phyloP scores from a whole-genome alignment of 176 grass and related monocot genomes.

The Pontederia paniculata region DNA sequence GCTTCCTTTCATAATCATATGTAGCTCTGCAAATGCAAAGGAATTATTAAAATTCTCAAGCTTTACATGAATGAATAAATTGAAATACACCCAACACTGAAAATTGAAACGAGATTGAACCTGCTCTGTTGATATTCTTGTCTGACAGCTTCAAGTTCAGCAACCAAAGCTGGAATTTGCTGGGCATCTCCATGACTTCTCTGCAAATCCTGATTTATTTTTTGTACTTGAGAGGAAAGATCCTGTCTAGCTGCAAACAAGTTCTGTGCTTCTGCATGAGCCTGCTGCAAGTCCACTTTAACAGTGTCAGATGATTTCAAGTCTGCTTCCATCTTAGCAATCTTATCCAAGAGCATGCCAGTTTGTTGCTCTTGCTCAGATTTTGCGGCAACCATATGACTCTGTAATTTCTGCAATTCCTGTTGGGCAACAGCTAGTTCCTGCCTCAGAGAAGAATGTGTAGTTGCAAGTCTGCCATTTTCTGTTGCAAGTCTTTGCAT shows the following conservation, averaged over 20 bases:
- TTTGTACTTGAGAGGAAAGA: slow-evolving; percentile 38
- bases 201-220: slow-evolving; percentile 76
- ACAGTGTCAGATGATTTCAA: slow-evolving; percentile 41
- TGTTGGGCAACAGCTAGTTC: slow-evolving; percentile 65
- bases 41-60: slow-evolving; percentile 11
- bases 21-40: slow-evolving; percentile 40
- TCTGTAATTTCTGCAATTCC: slow-evolving; percentile 65
- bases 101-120: slow-evolving; percentile 16
- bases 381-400: slow-evolving; percentile 33
- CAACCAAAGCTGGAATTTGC: slow-evolving; percentile 44
- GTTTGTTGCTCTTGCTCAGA: slow-evolving; percentile 58
- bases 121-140: slow-evolving; percentile 81
- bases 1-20: slow-evolving; percentile 87
- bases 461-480: slow-evolving; percentile 52
- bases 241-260: slow-evolving; percentile 49
- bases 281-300: slow-evolving; percentile 68
- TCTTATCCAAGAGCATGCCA: slow-evolving; percentile 49
- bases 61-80: background rate
- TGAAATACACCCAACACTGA: slow-evolving; percentile 12
- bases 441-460: slow-evolving; percentile 52
- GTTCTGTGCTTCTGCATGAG: slow-evolving; percentile 53
- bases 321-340: slow-evolving; percentile 76
- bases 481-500: slow-evolving; percentile 78
- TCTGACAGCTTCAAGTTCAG: slow-evolving; percentile 49
- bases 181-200: slow-evolving; percentile 62